Base-by-base conservation (phyloP, 179 eudicot species). In the Pouteria campechiana region DNA sequence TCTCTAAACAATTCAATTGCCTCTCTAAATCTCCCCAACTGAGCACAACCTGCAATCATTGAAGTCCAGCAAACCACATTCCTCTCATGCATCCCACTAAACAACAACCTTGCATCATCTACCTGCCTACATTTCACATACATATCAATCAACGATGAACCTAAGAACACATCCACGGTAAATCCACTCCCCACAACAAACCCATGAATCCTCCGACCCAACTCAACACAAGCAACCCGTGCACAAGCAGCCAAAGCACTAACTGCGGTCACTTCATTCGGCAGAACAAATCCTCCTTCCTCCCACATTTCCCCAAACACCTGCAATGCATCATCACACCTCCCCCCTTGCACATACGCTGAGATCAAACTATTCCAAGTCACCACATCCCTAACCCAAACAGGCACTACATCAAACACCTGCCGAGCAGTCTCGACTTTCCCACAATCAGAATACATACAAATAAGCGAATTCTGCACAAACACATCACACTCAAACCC, bases 401-500 rank as follows among this genome's bases (percentile, higher is more conserved):
- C n/a, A 28, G 59, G 29, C 77, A 75, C 78, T 69, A 64, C 75
- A 63, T 81, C 87, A 25, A 81, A 81, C 68, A 78, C 36, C 52
- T 43, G 61, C 33, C 55, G 45, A 24, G 87, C 83, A 61, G 41
- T 47, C 3, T 22, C 46, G 55, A 78, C 4, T 31, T 29, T 44
- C 58, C 76, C 75, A 65, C 70, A 67, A 22, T 54, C 79, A 24
- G 46, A 38, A 34, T 72, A 68, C 51, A 78, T 48, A 67, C 36
- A 44, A 14, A 81, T 78, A 70, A 81, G 28, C 44, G 60, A 34
- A 65, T 81, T 81, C 15, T 50, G 59, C 19, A 75, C 46, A 57
- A 65, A 81, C 3, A 75, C 24, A 54, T 78, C 78, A 22, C 32
- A 19, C 44, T 50, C 16, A 36, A 72, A 67, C 44, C 83, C 86